phyloP scores from a whole-genome alignment of 805 yeast species.

The Pichia membranifaciens region DNA sequence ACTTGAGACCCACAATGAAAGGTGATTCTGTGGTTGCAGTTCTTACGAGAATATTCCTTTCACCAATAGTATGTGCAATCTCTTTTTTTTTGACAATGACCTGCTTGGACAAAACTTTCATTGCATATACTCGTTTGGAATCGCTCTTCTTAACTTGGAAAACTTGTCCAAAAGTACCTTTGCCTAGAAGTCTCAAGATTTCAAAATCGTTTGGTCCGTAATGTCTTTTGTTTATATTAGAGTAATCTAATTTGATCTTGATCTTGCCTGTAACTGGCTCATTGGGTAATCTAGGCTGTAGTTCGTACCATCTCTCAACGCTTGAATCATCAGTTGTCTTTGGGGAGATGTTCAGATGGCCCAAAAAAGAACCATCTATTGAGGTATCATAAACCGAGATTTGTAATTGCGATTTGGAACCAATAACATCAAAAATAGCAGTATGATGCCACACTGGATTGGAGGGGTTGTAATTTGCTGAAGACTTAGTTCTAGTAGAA shows the following conservation, averaged over 20 bases:
- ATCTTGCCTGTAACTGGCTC: constrained; percentile 76
- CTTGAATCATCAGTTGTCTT: constrained; percentile 39
- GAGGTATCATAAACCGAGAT: constrained; percentile 87
- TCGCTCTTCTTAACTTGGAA: constrained; percentile 92
- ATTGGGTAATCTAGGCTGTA: constrained; percentile 68
- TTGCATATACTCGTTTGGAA: constrained; percentile 87
- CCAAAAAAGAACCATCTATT: constrained; percentile 76
- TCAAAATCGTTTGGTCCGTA: constrained; percentile 95
- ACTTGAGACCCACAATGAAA: constrained; percentile 93
- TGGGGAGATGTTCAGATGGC: constrained; percentile 74
- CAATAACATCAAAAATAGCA: constrained; percentile 87
- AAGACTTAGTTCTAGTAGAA: constrained; percentile 2
- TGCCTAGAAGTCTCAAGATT: constrained; percentile 82
- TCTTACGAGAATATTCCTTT: constrained; percentile 87
- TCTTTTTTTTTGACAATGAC: constrained; percentile 95
- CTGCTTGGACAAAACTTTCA: constrained; percentile 93
- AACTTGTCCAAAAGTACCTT: constrained; percentile 97
- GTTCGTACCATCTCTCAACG: constrained; percentile 65
- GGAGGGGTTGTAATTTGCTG: constrained; percentile 30
- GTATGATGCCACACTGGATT: constrained; percentile 91
- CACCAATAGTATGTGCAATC: constrained; percentile 97
- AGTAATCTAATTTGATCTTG: constrained; percentile 68
- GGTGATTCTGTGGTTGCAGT: constrained; percentile 74
- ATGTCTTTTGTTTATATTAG: constrained; percentile 61
- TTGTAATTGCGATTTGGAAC: constrained; percentile 76